Evolutionary conservation across 2,329 filamentous ascomycete species (phyloP), one percentile per base, ranked within the genome.

Genomic region (Fusarium acutatum): DNA sequence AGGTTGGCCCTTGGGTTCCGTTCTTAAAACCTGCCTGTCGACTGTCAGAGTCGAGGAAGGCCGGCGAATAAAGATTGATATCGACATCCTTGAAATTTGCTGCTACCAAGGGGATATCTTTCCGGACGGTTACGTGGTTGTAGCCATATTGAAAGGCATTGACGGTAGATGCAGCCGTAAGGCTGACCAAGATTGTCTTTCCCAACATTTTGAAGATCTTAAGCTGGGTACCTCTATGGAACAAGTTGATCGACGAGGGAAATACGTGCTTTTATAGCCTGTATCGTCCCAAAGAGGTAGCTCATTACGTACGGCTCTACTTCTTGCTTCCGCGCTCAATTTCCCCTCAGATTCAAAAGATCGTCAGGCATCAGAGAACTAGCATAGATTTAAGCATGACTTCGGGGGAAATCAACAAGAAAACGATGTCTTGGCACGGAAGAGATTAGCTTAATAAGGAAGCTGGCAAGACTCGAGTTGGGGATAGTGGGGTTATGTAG

Each of bases 41-140:
- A 6, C 38, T 38, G 1, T 49, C 32, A 1, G 67, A 6, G 2
- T 71, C 7, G 2, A 52, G 56, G 18, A 75, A 71, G 0, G 72
- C 72, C 1, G 72, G 72, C 0, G 72, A 64, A 10, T 57, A 26
- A 7, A 75, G 13, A 2, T 73, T 52, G 20, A 75, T 60, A 5
- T 75, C 66, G 10, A 75, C 60, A 41, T 75, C 37, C 3, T 73
- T 57, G 22, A 75, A 75, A 30, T 75, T 73, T 8, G 72, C 72
- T 4, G 72, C 72, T 2, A 75, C 24, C 14, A 68, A 7, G 3
- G 32, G 26, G 15, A 37, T 61, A 11, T 75, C 72, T 15, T 72
- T 49, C 3, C 46, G 9, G 7, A 61, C 44, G 8, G 26, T 8
- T 15, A 67, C 72, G 6, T 74, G 58, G 7, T 74, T 74, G 34